Evolutionary conservation across 2,329 filamentous ascomycete species (phyloP).

Genomic region (Penicillium sp.): DNA sequence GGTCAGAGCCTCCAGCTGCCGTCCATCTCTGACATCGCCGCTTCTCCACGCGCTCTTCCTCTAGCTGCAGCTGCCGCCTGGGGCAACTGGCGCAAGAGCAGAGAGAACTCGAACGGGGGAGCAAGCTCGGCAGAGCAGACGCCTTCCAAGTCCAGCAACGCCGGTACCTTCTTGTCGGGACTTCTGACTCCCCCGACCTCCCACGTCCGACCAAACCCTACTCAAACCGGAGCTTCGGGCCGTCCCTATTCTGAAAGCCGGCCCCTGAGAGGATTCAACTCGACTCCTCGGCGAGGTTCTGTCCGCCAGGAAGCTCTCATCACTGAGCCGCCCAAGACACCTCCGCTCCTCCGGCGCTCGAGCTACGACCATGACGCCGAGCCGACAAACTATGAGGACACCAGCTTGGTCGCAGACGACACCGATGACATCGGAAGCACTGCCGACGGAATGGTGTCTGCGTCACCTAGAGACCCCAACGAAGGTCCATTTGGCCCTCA

Average conservation of each 20-base stretch:
- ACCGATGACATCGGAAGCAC: conserved; percentile 50
- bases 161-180: conserved; percentile 68
- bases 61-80: conserved; percentile 94
- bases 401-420: conserved; percentile 38
- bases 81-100: conserved; percentile 84
- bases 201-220: conserved; percentile 62
- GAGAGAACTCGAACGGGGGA: conserved; percentile 51
- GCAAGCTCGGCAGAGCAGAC: conserved; percentile 46
- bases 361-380: conserved; percentile 62
- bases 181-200: conserved; percentile 87
- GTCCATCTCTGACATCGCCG: conserved; percentile 71
- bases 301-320: conserved; percentile 31
- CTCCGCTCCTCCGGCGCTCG: conserved; percentile 55
- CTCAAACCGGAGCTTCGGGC: conserved; percentile 37
- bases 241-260: conserved; percentile 36
- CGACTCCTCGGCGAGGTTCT: conserved; percentile 30
- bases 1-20: conserved; percentile 69
- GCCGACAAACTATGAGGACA: conserved; percentile 47
- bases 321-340: conserved; percentile 46
- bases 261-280: conserved; percentile 32
- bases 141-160: conserved; percentile 58
- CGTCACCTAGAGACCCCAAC: conserved; percentile 31
- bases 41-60: conserved; percentile 73
- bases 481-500: conserved; percentile 35
- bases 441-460: conserved; percentile 40